A percentile compares a stretch with the other conserved stretches of the same genome.
Evolutionary conservation across 257 asterid species (phyloP).

Genomic region (Nyctanthes arbortristis): DNA sequence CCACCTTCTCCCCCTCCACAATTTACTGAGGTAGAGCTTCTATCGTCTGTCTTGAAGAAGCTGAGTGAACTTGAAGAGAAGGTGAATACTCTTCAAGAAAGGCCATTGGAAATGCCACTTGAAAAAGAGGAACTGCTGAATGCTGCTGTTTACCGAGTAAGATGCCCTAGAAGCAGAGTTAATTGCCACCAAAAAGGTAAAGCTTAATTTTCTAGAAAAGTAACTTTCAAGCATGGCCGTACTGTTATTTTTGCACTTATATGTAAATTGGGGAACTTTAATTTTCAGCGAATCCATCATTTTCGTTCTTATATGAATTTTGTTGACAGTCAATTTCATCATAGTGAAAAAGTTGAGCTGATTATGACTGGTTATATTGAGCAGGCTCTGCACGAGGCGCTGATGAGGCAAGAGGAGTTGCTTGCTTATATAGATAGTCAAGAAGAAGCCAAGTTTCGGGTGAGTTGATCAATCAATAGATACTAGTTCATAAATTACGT

Average conservation of each 20-base stretch:
- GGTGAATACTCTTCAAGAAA: conserved; percentile 53
- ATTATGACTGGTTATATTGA: conserved; percentile 8
- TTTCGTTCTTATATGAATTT: too few species aligned
- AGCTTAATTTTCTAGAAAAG: too few species aligned
- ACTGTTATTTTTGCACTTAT: too few species aligned
- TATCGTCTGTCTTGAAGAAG: conserved; percentile 56
- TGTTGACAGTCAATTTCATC: too few species aligned
- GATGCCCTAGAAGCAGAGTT: conserved; percentile 86
- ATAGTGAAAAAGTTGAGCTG: not conserved
- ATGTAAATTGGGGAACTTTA: too few species aligned
- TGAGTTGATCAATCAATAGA: conserved; percentile 26
- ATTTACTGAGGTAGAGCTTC: conserved; percentile 42
- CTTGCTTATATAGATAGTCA: conserved; percentile 71
- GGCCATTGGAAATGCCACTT: conserved; percentile 74
- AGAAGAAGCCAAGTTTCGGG: conserved; percentile 54
- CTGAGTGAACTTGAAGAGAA: conserved; percentile 71
- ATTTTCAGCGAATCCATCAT: too few species aligned
- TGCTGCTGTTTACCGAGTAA: conserved; percentile 83
- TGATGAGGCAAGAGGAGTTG: conserved; percentile 74
- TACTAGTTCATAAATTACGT: not conserved
- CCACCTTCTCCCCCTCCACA: conserved; percentile 48
- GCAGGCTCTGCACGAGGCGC: conserved; percentile 75
- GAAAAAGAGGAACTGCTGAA: conserved; percentile 82
- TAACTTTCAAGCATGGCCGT: too few species aligned
- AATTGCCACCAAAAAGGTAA: conserved; percentile 86